A percentile compares a stretch with the other conserved stretches of the same genome.
These are phyloP conservation scores for Coemansia sp. DNA, from an alignment of 192 early-diverging fungal genomes.

Conservation along the genomic window DNA sequence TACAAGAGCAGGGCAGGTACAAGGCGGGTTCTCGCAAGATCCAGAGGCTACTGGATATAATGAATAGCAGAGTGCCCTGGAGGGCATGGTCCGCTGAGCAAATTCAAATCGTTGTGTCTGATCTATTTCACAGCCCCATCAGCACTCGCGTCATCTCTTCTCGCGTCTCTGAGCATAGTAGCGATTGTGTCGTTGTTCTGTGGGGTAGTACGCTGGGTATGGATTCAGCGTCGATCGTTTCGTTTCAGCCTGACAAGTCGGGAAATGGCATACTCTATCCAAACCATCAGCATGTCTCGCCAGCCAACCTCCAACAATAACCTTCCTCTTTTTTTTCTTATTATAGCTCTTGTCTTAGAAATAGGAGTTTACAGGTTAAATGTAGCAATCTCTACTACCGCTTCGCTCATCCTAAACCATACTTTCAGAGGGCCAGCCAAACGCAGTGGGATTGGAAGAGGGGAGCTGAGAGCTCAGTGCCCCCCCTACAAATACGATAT, in stretches of 20 bases:
- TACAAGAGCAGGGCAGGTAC: background rate
- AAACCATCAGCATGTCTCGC: background rate
- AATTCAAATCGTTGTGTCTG: background rate
- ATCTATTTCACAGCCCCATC: background rate
- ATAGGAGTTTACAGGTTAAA: too few relatives aligned
- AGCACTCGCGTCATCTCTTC: background rate
- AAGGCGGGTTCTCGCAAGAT: background rate
- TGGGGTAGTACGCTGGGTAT: background rate
- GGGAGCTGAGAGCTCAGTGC: too few relatives aligned
- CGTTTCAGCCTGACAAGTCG: background rate
- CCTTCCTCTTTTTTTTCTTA: background rate
- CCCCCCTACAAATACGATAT: too few relatives aligned
- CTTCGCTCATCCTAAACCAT: too few relatives aligned
- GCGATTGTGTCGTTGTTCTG: background rate
- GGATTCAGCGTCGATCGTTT: background rate
- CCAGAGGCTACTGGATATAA: slow-evolving; percentile 10
- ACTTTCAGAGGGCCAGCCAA: too few relatives aligned
- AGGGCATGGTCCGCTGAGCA: background rate
- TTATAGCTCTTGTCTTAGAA: background rate
- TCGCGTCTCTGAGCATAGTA: background rate
- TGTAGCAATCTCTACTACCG: too few relatives aligned
- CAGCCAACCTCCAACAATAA: background rate
- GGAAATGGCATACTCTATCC: slow-evolving; percentile 3
- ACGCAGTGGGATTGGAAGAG: too few relatives aligned
- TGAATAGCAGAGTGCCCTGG: background rate